phyloP scores from a whole-genome alignment of 306 rosid genomes.

The Gastrolobium bilobum region DNA sequence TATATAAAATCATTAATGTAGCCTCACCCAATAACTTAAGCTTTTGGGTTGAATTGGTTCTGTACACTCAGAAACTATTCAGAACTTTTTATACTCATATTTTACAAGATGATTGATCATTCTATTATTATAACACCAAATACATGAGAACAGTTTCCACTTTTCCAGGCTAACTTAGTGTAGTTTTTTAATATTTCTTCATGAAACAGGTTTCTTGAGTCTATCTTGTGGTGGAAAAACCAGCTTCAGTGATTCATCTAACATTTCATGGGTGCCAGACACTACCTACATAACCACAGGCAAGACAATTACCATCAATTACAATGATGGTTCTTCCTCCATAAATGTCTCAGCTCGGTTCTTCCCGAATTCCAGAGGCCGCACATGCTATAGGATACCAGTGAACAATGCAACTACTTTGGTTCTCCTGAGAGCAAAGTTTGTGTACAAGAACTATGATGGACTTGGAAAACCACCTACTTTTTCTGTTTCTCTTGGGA shows the following conservation, averaged over 20 bases:
- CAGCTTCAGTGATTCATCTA: constrained; percentile 66
- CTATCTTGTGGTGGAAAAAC: constrained; percentile 85
- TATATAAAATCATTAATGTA: too few species aligned
- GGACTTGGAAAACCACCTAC: constrained; percentile 73
- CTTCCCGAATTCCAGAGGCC: constrained; percentile 59
- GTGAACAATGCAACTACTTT: constrained; percentile 61
- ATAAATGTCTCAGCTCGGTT: constrained; percentile 60
- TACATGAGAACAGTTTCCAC: constrained; percentile 15
- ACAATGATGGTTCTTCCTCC: constrained; percentile 53
- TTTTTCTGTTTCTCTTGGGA: constrained; percentile 85
- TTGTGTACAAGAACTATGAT: constrained; percentile 83
- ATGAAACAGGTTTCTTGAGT: constrained; percentile 84
- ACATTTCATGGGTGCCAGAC: constrained; percentile 84
- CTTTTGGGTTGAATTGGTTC: too few species aligned
- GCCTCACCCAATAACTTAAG: too few species aligned
- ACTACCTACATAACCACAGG: constrained; percentile 67
- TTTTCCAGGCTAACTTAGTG: background rate
- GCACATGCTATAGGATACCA: constrained; percentile 70
- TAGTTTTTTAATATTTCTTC: constrained; percentile 37
- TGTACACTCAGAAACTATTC: background rate
- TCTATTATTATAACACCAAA: constrained; percentile 17
- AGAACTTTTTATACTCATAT: constrained; percentile 1
- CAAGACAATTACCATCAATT: constrained; percentile 55
- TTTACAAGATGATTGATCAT: background rate
- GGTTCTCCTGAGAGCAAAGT: constrained; percentile 83